Evolutionary conservation across 176 grass and related monocot species (phyloP).

Genomic region (Puccinellia tenuiflora): DNA sequence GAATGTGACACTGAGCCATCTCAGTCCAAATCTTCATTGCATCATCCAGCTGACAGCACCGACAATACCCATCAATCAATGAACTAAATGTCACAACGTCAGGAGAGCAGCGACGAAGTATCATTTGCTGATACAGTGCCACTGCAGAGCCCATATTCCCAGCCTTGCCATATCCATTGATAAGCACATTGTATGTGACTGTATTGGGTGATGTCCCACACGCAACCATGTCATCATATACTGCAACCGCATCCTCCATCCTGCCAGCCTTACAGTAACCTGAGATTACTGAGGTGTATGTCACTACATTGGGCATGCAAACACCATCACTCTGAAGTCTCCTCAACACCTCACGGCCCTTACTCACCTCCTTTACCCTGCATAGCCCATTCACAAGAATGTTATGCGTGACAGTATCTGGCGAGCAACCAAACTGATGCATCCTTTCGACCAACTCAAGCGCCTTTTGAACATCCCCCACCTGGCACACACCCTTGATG

Average conservation of each 20-base stretch:
- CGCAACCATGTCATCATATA: slow-evolving; percentile 69
- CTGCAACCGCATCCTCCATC: slow-evolving; percentile 56
- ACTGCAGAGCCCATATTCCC: slow-evolving; percentile 50
- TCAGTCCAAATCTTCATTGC: slow-evolving; percentile 71
- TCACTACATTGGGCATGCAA: slow-evolving; percentile 67
- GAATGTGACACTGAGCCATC: slow-evolving; percentile 48
- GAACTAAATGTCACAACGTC: slow-evolving; percentile 94
- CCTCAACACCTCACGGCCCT: slow-evolving; percentile 52
- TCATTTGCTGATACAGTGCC: slow-evolving; percentile 69
- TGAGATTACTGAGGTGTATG: slow-evolving; percentile 80
- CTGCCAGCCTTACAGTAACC: slow-evolving; percentile 67
- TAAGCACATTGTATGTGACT: slow-evolving; percentile 89
- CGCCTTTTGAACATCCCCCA: slow-evolving; percentile 58
- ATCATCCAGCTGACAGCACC: slow-evolving; percentile 58
- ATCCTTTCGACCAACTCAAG: slow-evolving; percentile 57
- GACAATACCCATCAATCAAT: slow-evolving; percentile 90
- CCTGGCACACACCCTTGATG: slow-evolving; percentile 62
- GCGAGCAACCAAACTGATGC: slow-evolving; percentile 60
- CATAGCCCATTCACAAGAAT: slow-evolving; percentile 81
- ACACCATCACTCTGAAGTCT: slow-evolving; percentile 55
- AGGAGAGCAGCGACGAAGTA: slow-evolving; percentile 42
- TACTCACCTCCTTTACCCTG: slow-evolving; percentile 47
- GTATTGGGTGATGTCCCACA: slow-evolving; percentile 50
- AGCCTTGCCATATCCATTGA: slow-evolving; percentile 82
- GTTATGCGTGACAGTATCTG: slow-evolving; percentile 73